Percentiles rank a stretch among this genome's conserved stretches.
Conservation (phyloP, 768 basidiomycete species). For the Kwoniella pini region DNA sequence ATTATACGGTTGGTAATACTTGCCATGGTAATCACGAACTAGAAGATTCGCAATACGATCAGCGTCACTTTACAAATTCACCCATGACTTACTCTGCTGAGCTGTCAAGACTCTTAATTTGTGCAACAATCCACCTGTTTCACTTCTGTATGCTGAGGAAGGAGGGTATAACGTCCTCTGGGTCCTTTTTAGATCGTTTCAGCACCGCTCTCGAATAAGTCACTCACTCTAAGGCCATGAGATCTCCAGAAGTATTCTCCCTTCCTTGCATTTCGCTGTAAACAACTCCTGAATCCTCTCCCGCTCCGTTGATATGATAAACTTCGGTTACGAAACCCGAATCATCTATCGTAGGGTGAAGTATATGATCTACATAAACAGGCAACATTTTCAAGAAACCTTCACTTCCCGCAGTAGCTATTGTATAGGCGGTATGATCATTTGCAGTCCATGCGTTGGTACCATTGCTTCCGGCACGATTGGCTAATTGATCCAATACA, state of each 20-base stretch:
- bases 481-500: conserved; percentile 89
- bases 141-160: conserved; percentile 86
- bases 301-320: conserved; percentile 89
- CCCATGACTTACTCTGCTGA: conserved; percentile 70
- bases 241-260: conserved; percentile 85
- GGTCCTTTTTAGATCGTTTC: conserved; percentile 58
- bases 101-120: conserved; percentile 80
- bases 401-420: conserved; percentile 90
- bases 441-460: conserved; percentile 94
- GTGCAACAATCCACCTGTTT: conserved; percentile 95
- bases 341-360: conserved; percentile 91
- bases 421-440: conserved; percentile 79
- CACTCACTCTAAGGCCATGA: conserved; percentile 78
- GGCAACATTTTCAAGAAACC: conserved; percentile 62
- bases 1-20: conserved; percentile 93
- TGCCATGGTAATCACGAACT: conserved; percentile 87
- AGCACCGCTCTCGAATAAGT: neutral
- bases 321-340: conserved; percentile 77
- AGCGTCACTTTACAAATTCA: neutral
- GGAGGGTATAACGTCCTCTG: conserved; percentile 79
- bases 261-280: conserved; percentile 64
- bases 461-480: conserved; percentile 64
- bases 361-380: conserved; percentile 92
- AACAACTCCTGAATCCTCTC: conserved; percentile 91
- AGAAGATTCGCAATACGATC: conserved; percentile 4